These are phyloP conservation scores for Corynascus novoguineensis DNA, from an alignment of 495 filamentous ascomycete genomes.

Conservation along the genomic window DNA sequence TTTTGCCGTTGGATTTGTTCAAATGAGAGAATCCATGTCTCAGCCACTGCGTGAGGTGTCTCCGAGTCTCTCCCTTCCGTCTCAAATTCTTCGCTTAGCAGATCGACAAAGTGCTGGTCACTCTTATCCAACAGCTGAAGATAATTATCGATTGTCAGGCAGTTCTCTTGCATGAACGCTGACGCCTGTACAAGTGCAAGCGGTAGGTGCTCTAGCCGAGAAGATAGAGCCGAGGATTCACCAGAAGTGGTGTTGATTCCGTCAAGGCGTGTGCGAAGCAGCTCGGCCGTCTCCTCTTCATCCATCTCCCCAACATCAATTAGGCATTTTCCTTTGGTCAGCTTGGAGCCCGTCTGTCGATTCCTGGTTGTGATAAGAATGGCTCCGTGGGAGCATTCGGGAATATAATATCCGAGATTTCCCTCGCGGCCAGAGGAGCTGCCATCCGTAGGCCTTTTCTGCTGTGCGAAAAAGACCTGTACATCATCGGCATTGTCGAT, in stretches of 20 bases:
- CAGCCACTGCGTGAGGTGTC: too few species aligned
- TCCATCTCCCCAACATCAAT: not conserved
- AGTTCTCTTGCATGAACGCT: conserved; percentile 43
- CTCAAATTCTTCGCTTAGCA: too few species aligned
- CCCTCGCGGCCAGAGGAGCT: too few species aligned
- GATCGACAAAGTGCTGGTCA: conserved; percentile 23
- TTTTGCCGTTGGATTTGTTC: too few species aligned
- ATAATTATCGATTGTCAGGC: conserved; percentile 23
- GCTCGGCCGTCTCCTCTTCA: not conserved
- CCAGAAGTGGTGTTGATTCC: not conserved
- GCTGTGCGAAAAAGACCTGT: too few species aligned
- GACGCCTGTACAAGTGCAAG: conserved; percentile 47
- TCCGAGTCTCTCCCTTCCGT: too few species aligned
- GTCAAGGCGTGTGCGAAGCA: not conserved
- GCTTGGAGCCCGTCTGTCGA: conserved; percentile 24
- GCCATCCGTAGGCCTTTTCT: too few species aligned
- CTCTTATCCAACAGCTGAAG: conserved; percentile 28
- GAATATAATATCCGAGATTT: conserved; percentile 33
- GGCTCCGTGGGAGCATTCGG: conserved; percentile 31
- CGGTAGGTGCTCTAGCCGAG: conserved; percentile 38
- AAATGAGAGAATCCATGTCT: too few species aligned
- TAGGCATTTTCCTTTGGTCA: not conserved
- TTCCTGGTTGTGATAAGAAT: conserved; percentile 41
- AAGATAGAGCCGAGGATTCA: conserved; percentile 27
- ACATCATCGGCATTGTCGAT: conserved; percentile 47